Conservation (phyloP, 2,329 filamentous ascomycete genomes). For the Ambrosiella cleistominuta region DNA sequence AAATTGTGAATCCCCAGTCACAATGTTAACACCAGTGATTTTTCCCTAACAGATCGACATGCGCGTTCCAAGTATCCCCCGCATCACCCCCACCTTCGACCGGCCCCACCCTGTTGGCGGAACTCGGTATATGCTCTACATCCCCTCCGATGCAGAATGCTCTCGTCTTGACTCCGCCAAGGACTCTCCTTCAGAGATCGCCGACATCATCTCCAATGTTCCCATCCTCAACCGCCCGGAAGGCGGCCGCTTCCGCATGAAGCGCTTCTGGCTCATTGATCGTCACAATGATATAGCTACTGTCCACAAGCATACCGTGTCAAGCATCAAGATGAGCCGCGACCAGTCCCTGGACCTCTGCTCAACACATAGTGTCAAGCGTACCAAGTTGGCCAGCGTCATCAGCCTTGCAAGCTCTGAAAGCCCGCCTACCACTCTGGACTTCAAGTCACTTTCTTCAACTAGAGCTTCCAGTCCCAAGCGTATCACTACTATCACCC, state of each 20-base stretch:
- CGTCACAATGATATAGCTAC: background rate
- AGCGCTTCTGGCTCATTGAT: constrained; percentile 10
- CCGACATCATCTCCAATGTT: constrained; percentile 3
- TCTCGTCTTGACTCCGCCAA: constrained; percentile 7
- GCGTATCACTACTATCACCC: too few relatives aligned
- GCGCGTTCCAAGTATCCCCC: background rate
- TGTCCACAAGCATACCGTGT: background rate
- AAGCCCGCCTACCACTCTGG: too few relatives aligned
- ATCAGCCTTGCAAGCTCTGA: too few relatives aligned
- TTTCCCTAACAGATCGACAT: background rate
- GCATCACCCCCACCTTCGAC: background rate
- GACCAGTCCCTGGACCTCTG: too few relatives aligned
- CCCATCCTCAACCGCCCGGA: constrained; percentile 5
- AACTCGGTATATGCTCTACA: constrained; percentile 8
- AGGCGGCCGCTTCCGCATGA: constrained; percentile 4
- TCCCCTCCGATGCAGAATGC: constrained; percentile 10
- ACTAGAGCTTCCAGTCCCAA: too few relatives aligned
- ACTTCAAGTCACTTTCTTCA: too few relatives aligned
- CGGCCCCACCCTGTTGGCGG: background rate
- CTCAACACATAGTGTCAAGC: too few relatives aligned
- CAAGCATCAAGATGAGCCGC: background rate
- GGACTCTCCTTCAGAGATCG: constrained; percentile 5
- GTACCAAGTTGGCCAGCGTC: too few relatives aligned
- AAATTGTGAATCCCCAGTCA: too few relatives aligned
- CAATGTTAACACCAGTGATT: too few relatives aligned